Evolutionary conservation across 2,329 filamentous ascomycete genomes (phyloP), one percentile per base, ranked within the genome.

Genomic region (Chaetothyriales sp.): DNA sequence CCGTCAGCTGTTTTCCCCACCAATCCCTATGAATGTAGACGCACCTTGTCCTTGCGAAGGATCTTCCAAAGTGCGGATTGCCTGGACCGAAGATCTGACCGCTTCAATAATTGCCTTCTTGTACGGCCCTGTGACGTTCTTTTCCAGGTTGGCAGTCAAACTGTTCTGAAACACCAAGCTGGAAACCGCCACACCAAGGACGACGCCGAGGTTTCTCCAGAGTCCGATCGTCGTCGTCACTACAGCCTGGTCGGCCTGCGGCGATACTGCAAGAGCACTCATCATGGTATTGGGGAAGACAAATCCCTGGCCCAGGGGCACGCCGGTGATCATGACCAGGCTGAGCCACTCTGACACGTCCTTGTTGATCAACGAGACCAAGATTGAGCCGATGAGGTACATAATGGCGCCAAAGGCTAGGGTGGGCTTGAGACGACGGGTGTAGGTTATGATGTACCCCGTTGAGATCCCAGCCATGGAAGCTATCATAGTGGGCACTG

Each of bases 401-500:
- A 57, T 60, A 5, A 68, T 44, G 8, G 66, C 66, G 0, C 70
- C 70, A 13, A 64, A 47, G 15, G 69, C 61, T 19, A 72, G 68
- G 25, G 69, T 66, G 56, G 65, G 65, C 51, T 69, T 69, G 63
- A 71, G 67, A 25, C 68, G 64, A 18, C 69, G 64, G 0, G 70
- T 72, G 15, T 64, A 63, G 1, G 69, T 71, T 63, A 73, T 72
- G 53, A 70, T 68, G 57, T 70, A 68, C 28, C 70, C 70, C 10
- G 65, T 61, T 4, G 64, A 64, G 13, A 73, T 66, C 20, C 68
- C 69, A 46, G 66, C 69, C 40, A 71, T 56, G 1, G 66, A 70
- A 25, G 68, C 62, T 2, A 66, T 73, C 22, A 78, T 57, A 1
- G 77, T 76, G 2, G 81, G 81, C 7, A 81, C 69, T 25, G 83